phyloP scores from a whole-genome alignment of 78 protist genomes.

The Thecamonas trahens region DNA sequence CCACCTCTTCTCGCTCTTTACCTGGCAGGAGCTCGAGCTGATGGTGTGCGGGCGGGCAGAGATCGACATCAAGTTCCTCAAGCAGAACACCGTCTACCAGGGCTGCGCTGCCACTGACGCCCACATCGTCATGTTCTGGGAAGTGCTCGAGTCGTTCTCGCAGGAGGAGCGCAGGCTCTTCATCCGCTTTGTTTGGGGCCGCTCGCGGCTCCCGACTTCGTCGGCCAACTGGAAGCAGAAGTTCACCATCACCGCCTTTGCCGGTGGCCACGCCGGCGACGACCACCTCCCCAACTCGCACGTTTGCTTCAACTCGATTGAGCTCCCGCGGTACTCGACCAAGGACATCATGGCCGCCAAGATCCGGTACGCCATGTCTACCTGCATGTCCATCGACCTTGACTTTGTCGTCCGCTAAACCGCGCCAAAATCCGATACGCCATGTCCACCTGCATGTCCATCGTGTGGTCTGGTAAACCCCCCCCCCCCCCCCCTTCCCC shows the following conservation, averaged over 20 bases:
- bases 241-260: not conserved
- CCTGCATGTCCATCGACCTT: too few species aligned
- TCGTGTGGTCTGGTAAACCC: too few species aligned
- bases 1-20: not conserved
- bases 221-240: not conserved
- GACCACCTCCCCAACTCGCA: not conserved
- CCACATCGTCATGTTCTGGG: not conserved
- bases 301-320: not conserved
- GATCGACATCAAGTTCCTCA: not conserved
- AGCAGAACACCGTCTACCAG: not conserved
- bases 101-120: not conserved
- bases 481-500: too few species aligned
- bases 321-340: constrained; percentile 1
- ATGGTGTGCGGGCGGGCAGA: not conserved
- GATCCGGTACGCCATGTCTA: too few species aligned
- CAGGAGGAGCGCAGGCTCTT: not conserved
- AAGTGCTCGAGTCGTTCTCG: not conserved
- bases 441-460: too few species aligned
- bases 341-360: not conserved
- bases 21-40: not conserved
- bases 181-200: too few species aligned
- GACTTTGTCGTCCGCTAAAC: too few species aligned
- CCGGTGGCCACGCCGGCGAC: not conserved
- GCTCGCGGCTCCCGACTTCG: not conserved
- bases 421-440: too few species aligned